phyloP scores from a whole-genome alignment of 176 grass and related monocot genomes.

The Hordeum vulgare region DNA sequence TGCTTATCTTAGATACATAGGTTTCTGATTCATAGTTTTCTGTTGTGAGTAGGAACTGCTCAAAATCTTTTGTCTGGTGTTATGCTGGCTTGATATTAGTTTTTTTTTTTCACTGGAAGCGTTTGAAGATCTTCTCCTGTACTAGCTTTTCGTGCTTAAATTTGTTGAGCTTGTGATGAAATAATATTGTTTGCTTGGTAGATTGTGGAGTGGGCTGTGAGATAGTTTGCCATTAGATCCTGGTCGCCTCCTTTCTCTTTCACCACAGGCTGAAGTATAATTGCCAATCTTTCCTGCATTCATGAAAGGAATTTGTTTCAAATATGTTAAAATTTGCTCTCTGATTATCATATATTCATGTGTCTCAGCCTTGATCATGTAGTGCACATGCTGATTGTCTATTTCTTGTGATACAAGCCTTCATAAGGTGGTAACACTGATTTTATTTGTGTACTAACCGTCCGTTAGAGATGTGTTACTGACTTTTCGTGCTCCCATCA shows the following conservation, averaged over 20 bases:
- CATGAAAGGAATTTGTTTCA: neutral
- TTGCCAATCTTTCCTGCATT: neutral
- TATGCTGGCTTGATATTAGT: neutral
- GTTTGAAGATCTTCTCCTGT: neutral
- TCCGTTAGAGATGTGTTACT: neutral
- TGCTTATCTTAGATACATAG: neutral
- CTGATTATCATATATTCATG: neutral
- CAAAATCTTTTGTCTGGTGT: neutral
- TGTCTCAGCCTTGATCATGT: neutral
- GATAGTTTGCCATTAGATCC: neutral
- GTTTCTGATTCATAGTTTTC: neutral
- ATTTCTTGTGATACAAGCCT: neutral
- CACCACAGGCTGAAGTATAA: neutral
- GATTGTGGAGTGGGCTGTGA: neutral
- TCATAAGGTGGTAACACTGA: neutral
- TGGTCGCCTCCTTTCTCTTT: neutral
- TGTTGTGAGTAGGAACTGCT: neutral
- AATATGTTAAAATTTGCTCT: neutral
- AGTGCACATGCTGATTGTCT: neutral
- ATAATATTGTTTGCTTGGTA: constrained; percentile 1
- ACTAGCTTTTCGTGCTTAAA: neutral
- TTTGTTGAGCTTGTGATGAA: neutral
- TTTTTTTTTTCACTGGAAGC: neutral
- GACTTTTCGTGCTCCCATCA: neutral
- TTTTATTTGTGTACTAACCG: neutral